These are phyloP conservation scores for Populus hybrid DNA, from an alignment of 441 rosid species.

Conservation along the genomic window DNA sequence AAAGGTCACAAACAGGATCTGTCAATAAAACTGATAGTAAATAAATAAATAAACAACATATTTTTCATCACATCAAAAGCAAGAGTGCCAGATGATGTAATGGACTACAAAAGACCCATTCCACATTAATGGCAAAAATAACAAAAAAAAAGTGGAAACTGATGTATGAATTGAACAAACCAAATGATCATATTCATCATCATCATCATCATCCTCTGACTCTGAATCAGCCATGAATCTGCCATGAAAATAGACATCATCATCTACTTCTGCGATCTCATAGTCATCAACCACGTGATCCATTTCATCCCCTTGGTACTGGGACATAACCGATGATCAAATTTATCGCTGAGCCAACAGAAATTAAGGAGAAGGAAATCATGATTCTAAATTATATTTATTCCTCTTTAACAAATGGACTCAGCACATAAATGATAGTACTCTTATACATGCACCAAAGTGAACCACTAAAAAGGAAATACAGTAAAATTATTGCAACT, in stretches of 20 bases:
- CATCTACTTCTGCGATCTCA: conserved; percentile 59
- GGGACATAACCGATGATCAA: conserved; percentile 35
- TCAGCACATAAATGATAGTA: background rate
- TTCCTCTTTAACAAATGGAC: background rate
- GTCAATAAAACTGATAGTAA: background rate
- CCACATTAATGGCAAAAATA: background rate
- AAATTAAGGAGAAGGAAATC: background rate
- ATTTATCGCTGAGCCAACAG: background rate
- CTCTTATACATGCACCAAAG: background rate
- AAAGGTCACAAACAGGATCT: conserved; percentile 34
- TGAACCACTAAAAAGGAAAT: background rate
- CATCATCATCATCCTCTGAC: conserved; percentile 63
- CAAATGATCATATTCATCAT: conserved; percentile 44
- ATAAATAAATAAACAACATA: background rate
- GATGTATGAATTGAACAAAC: conserved; percentile 23
- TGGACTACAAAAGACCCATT: background rate
- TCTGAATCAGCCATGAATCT: conserved; percentile 59
- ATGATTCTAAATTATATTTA: background rate
- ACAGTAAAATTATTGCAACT: background rate
- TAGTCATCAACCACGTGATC: conserved; percentile 58
- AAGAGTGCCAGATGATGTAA: background rate
- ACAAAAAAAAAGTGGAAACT: background rate
- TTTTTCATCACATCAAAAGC: background rate
- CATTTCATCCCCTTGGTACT: conserved; percentile 51
- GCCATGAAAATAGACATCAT: conserved; percentile 42